Evolutionary conservation across 2,329 filamentous ascomycete species (phyloP).

Genomic region (Claviceps fusiformis): DNA sequence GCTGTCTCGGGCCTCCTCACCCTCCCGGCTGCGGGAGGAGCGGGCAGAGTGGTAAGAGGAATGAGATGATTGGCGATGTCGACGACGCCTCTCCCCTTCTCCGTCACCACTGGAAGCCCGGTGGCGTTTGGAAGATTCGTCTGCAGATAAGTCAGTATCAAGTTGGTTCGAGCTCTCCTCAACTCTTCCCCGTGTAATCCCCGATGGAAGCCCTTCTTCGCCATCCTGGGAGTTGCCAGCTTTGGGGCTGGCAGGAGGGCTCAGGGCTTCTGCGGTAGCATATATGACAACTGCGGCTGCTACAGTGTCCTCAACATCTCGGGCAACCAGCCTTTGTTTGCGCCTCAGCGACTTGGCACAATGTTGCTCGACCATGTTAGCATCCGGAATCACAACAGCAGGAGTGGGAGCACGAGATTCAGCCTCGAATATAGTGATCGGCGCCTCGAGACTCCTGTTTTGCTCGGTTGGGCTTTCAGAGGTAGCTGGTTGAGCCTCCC

Average conservation of each 20-base stretch:
- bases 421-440: conserved; percentile 4
- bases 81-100: conserved; percentile 27
- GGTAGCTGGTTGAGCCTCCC: not conserved
- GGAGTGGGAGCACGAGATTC: conserved; percentile 27
- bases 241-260: conserved; percentile 23
- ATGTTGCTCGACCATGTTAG: conserved; percentile 23
- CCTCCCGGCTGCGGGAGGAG: conserved; percentile 18
- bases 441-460: not conserved
- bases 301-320: conserved; percentile 36
- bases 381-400: conserved; percentile 30
- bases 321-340: conserved; percentile 30
- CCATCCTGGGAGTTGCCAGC: conserved; percentile 9
- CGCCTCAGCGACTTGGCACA: conserved; percentile 30
- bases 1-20: conserved; percentile 18
- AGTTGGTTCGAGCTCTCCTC: conserved; percentile 17
- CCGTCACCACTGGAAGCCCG: conserved; percentile 22
- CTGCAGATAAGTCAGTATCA: conserved; percentile 44
- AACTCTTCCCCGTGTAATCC: not conserved
- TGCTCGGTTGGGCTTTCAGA: not conserved
- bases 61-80: conserved; percentile 20
- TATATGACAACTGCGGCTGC: conserved; percentile 41
- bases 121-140: conserved; percentile 30
- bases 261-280: conserved; percentile 34
- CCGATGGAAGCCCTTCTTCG: conserved; percentile 12
- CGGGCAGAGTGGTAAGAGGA: conserved; percentile 19